Evolutionary conservation across 306 rosid genomes (phyloP), one percentile per base, ranked within the genome.

Genomic region (Vicia faba): DNA sequence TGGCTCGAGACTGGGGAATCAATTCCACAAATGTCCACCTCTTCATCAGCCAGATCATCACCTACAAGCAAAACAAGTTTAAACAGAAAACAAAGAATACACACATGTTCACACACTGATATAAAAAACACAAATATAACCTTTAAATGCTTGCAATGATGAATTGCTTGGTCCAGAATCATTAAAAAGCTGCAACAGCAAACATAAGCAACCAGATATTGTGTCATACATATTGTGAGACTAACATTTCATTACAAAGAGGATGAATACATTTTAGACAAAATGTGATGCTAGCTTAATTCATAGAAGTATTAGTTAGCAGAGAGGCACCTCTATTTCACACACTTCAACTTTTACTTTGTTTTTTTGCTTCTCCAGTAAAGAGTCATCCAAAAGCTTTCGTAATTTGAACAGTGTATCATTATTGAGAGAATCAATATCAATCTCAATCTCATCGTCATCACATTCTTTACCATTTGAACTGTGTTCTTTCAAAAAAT

Each of bases 401-500:
- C 82, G 74, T 56, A 89, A 49, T 23, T 74, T 70, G 69, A 84
- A 75, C 64, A 89, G 75, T 45, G 85, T 80, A 74, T 85, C 91
- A 78, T 87, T 75, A 53, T 85, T 78, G 19, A 87, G 88, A 72
- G 33, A 89, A 72, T 89, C 86, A 55, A 89, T 84, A 67, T 82
- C 92, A 75, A 91, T 84, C 84, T 87, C 95, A 86, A 90, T 80
- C 70, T 85, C 97, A 71, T 83, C 97, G 73, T 87, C 97, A 31
- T 78, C 88, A 46, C 83, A 73, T 31, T 87, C 92, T 67, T 77
- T 76, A 45, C 87, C 91, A 64, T 81, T 83, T 72, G 90, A 85
- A 79, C 85, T 80, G 8, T 84, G 84, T 64, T 86, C 86, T 71
- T 79, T 91, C 76, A 91, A 88, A 84, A 87, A 84, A 65, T 91